phyloP scores from a whole-genome alignment of 1,284 basidiomycete species.

The Ceratobasidium sp. region DNA sequence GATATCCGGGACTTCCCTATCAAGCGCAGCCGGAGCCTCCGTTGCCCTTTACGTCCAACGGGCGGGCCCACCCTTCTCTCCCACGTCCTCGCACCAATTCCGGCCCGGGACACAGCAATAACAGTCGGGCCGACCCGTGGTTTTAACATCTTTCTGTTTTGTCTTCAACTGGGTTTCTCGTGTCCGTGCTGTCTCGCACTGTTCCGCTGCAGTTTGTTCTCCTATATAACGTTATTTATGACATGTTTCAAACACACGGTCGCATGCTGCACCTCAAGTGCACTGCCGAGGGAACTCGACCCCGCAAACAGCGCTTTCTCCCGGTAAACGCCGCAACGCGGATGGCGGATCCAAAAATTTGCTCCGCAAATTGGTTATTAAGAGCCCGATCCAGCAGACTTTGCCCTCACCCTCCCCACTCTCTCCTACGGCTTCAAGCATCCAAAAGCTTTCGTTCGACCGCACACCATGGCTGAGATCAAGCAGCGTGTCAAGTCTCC shows the following conservation, averaged over 20 bases:
- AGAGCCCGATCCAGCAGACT: slow-evolving; percentile 19
- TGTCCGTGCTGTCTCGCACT: slow-evolving; percentile 10
- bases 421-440: slow-evolving; percentile 50
- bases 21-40: slow-evolving; percentile 15
- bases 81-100: slow-evolving; percentile 34
- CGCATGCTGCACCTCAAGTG: neutral
- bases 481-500: slow-evolving; percentile 73
- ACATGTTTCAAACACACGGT: slow-evolving; percentile 2
- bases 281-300: too few relatives aligned
- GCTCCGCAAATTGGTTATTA: slow-evolving; percentile 34
- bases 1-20: slow-evolving; percentile 2
- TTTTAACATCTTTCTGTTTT: slow-evolving; percentile 12
- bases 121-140: slow-evolving; percentile 26
- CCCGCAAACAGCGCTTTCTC: neutral
- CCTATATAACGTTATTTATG: slow-evolving; percentile 40
- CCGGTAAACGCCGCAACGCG: neutral
- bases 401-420: slow-evolving; percentile 38
- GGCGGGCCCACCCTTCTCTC: slow-evolving; percentile 35
- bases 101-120: slow-evolving; percentile 29
- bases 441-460: slow-evolving; percentile 12
- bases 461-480: slow-evolving; percentile 45
- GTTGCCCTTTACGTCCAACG: slow-evolving; percentile 38
- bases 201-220: slow-evolving; percentile 5
- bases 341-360: slow-evolving; percentile 22
- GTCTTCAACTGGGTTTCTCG: slow-evolving; percentile 7